A percentile compares a stretch with the other conserved stretches of the same genome.
phyloP scores from a whole-genome alignment of 495 filamentous ascomycete species.

The Podospora anserina region DNA sequence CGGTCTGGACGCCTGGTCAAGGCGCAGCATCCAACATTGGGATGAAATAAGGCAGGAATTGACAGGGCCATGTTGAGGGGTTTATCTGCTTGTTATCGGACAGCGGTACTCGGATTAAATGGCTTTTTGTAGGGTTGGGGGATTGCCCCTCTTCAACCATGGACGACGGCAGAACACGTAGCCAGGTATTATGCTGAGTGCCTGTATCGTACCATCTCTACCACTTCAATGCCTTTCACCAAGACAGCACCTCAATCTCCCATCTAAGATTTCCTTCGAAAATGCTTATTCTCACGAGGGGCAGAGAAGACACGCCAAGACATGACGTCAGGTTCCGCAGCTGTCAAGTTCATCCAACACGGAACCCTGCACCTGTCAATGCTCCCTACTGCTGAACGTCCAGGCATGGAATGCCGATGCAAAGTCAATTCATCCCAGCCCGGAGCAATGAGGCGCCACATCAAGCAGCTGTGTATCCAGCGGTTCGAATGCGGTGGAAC shows the following conservation, averaged over 20 bases:
- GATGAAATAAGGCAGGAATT: no score
- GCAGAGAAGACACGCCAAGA: neutral
- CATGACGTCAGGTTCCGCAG: neutral
- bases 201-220: no score
- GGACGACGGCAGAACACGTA: neutral
- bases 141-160: neutral
- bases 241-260: no score
- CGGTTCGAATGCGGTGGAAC: neutral
- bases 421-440: slow-evolving; percentile 2
- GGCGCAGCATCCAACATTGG: neutral
- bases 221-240: no score
- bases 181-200: no score
- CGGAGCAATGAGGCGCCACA: neutral
- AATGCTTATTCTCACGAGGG: neutral
- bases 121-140: neutral
- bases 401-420: neutral
- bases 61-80: no score
- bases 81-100: no score
- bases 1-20: neutral
- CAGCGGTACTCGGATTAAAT: no score
- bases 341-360: neutral
- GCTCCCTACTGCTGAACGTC: neutral
- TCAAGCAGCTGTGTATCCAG: neutral
- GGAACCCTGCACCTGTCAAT: neutral
- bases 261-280: neutral